Conservation (phyloP, 1,139 yeast genomes). For the Suhomyces bribrorum region DNA sequence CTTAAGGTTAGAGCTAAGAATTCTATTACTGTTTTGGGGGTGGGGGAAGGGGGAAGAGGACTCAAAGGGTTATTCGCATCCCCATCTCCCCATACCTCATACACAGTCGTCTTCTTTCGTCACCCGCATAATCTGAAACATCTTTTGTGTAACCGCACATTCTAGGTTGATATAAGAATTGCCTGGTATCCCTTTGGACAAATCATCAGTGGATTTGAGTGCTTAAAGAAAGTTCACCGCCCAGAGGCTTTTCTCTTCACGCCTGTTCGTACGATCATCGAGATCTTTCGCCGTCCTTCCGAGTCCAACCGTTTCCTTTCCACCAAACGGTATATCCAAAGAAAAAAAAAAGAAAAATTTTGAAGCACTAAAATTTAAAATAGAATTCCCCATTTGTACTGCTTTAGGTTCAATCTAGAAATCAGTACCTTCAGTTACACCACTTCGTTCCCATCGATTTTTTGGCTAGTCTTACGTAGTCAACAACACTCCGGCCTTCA, state of each 20-base stretch:
- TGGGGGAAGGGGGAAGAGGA: neutral
- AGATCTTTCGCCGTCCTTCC: neutral
- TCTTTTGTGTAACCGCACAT: slow-evolving; percentile 12
- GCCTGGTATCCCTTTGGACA: slow-evolving; percentile 1
- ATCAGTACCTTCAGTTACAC: too few relatives aligned
- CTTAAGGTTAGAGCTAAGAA: too few relatives aligned
- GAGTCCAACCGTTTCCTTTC: neutral
- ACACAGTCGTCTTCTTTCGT: slow-evolving; percentile 2
- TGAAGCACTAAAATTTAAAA: neutral
- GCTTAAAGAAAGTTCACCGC: neutral
- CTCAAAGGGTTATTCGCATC: neutral
- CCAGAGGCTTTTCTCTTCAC: too few relatives aligned
- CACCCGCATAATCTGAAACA: slow-evolving; percentile 14
- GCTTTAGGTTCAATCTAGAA: too few relatives aligned
- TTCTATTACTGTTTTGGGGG: neutral
- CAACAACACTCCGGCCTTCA: too few relatives aligned
- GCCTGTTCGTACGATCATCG: neutral
- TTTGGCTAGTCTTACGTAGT: too few relatives aligned
- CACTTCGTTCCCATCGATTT: too few relatives aligned
- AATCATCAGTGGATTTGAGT: neutral
- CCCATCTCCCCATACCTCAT: slow-evolving; percentile 4
- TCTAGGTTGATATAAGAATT: slow-evolving; percentile 5
- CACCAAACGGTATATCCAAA: neutral
- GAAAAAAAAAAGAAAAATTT: too few relatives aligned
- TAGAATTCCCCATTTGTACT: too few relatives aligned